Base-by-base conservation (phyloP, 2,329 filamentous ascomycete species). In the Scleromitrula shiraiana region DNA sequence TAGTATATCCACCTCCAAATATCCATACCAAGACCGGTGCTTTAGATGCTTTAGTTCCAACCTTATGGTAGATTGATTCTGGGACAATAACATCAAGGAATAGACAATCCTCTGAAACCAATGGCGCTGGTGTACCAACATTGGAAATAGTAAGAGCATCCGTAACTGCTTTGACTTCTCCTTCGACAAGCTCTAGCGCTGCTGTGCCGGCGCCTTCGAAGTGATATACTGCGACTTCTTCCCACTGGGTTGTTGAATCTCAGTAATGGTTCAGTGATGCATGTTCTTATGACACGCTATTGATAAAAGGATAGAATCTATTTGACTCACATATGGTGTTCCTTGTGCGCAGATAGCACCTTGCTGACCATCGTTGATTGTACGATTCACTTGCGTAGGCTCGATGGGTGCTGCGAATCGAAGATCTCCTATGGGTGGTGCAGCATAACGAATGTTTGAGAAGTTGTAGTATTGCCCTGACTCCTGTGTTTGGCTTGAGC, bases 11-110 rank as follows among this genome's bases (percentile, higher is more conserved):
- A 5, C 72, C 71, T 10, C 72, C 72, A 36, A 23, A 39, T n/a
- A 52, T 36, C 50, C 50, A 52, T 7, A 50, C 50, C 17, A 49
- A 15, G 33, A 52, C 50, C 1, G 50, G 50, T 10, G 47, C 50
- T 14, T 8, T n/a, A 22, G 32, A 15, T 7, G 14, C 38, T 19
- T 53, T 49, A 20, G 5, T 23, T 23, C 8, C 22, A 20, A 37
- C 29, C 35, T 17, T 42, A 4, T 65, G 57, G 38, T 67, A 63
- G 10, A 72, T 60, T 5, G 58, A 51, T 42, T 68, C 58, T 4
- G 73, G 71, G 3, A 69, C 67, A 48, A 67, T 64, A 4, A 75
- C 66, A 53, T 74, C 73, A 9, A 75, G 56, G 51, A 72, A 73
- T 9, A 70, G 59, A 50, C 73, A 76, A 50, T 75, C 72, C 53